Evolutionary conservation across 306 rosid genomes (phyloP), one percentile per base, ranked within the genome.

Genomic region (Astragalus membranaceus): DNA sequence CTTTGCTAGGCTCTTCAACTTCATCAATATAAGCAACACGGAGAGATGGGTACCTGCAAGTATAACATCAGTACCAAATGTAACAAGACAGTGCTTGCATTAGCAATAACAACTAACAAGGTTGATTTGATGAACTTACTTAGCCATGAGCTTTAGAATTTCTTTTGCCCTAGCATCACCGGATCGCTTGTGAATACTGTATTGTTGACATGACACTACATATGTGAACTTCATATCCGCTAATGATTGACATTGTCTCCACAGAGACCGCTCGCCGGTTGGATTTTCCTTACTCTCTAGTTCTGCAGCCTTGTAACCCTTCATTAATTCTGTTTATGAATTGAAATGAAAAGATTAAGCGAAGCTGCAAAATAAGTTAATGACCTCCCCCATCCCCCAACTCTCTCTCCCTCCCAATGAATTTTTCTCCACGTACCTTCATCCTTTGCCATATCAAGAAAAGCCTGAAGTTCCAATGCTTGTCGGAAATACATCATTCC

Each of bases 401-500:
- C 20, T 6, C 36, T 26, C 20, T 5, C 30, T 26, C 5, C 5
- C n/a, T 42, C 53, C 4, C 64, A 75, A 56, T 54, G 37, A 70
- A 78, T 71, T 37, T 44, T 69, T 55, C 42, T 55, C 54, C 64
- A 68, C 72, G 6, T 86, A 94, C 98, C 98, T 74, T 79, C 85
- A 75, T 84, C 87, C 80, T 84, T 76, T 72, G 97, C 98, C 96
- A 86, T 90, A 75, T 94, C 98, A 64, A 94, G 89, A 85, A 94
- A 94, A 75, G 98, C 97, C 79, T 87, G 98, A 70, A 94, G 96
- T 79, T 90, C 97, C 85, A 94, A 74, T 51, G 97, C 98, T 88
- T 94, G 91, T 20, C 91, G 95, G 73, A 90, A 66, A 76, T 94
- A 94, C 98, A 94, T 94, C 98, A 94, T 94, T 67, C 98, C 98